Conservation (phyloP, 306 rosid species). For the Lathyrus aphaca region DNA sequence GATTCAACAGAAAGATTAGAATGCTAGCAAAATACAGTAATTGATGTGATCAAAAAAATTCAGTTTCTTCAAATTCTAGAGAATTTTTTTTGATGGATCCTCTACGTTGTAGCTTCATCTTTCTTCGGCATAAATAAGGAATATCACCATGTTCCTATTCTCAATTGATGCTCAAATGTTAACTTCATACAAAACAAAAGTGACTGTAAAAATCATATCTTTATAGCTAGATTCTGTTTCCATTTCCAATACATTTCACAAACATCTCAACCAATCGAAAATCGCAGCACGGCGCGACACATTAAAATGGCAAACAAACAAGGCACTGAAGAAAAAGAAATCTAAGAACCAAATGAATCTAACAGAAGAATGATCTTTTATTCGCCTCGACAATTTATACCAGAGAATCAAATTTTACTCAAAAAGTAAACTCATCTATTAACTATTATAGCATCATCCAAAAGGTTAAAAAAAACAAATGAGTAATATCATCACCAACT, state of each 20-base stretch:
- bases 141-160: conserved; percentile 46
- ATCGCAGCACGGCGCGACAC: conserved; percentile 17
- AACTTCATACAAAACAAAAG: conserved; percentile 40
- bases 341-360: conserved; percentile 15
- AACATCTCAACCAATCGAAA: conserved; percentile 32
- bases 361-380: conserved; percentile 10
- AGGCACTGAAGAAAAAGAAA: conserved; percentile 22
- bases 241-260: conserved; percentile 39
- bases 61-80: neutral
- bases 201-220: conserved; percentile 32
- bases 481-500: conserved; percentile 22
- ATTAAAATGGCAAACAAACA: conserved; percentile 39
- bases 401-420: conserved; percentile 18
- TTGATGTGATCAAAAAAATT: neutral
- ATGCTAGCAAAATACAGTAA: conserved; percentile 5
- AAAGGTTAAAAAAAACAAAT: conserved; percentile 35
- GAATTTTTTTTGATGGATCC: conserved; percentile 33
- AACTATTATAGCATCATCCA: conserved; percentile 36
- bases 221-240: conserved; percentile 46
- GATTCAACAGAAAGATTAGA: conserved; percentile 6
- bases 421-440: conserved; percentile 23
- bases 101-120: conserved; percentile 24
- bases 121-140: conserved; percentile 36
- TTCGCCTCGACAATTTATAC: conserved; percentile 4
- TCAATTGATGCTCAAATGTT: conserved; percentile 42